A percentile compares a stretch with the other conserved stretches of the same genome.
Conservation (phyloP, 2,329 filamentous ascomycete species). For the Trichoderma citrinoviride region DNA sequence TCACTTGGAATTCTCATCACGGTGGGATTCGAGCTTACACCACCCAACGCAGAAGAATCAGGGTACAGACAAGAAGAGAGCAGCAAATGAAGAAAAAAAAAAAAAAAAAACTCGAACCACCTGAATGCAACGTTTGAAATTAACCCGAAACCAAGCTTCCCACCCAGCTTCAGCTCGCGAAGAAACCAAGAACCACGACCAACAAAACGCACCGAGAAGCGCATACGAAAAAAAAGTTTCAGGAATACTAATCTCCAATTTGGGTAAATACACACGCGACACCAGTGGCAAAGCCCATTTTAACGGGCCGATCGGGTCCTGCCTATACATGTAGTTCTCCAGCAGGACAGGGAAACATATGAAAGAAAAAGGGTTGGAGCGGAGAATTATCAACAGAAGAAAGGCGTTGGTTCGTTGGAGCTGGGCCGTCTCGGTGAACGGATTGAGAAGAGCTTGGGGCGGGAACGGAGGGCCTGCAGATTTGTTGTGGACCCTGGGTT, state of each 20-base stretch:
- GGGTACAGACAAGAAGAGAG: not conserved
- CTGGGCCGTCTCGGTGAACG: conserved; percentile 11
- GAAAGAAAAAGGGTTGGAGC: not conserved
- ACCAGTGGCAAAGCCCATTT: not conserved
- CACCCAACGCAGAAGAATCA: too few species aligned
- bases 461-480: conserved; percentile 13
- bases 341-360: not conserved
- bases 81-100: not conserved
- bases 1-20: too few species aligned
- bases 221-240: too few species aligned
- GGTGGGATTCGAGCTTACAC: too few species aligned
- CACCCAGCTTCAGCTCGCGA: too few species aligned
- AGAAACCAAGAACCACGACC: too few species aligned
- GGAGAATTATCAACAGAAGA: not conserved
- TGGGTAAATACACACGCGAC: conserved; percentile 15
- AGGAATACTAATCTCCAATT: not conserved
- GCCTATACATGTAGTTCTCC: too few species aligned
- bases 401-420: not conserved
- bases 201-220: too few species aligned
- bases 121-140: too few species aligned
- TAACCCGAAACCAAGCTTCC: too few species aligned
- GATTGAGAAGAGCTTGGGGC: conserved; percentile 1
- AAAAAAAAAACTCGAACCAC: too few species aligned
- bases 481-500: not conserved
- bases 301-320: conserved; percentile 5